phyloP scores from a whole-genome alignment of 306 rosid genomes.

The Lathyrus sativus region DNA sequence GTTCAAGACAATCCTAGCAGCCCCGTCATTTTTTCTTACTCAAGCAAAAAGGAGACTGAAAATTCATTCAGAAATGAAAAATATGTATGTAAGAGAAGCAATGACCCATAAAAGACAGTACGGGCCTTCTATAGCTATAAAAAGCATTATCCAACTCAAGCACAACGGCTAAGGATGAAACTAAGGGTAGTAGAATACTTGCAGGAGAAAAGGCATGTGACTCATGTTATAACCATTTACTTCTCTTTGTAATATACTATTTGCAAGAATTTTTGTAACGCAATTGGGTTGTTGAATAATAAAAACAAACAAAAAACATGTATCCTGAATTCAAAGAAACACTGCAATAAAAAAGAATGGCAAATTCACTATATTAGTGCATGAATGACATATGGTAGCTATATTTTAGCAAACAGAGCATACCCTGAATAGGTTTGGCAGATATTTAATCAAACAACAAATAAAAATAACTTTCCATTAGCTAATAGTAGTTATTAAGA shows the following conservation, averaged over 20 bases:
- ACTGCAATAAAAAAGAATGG: no score
- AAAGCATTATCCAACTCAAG: neutral
- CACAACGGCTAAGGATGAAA: neutral
- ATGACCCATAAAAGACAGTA: neutral
- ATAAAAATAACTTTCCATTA: no score
- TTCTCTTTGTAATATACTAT: neutral
- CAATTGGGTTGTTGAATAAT: no score
- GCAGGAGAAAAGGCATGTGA: neutral
- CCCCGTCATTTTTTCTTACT: no score
- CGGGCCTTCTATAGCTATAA: neutral
- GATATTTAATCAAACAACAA: no score
- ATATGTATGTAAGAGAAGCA: neutral
- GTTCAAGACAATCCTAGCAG: neutral
- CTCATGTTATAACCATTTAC: neutral
- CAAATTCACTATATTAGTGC: no score
- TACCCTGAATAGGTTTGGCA: no score
- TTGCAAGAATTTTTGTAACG: neutral
- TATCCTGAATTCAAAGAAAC: no score
- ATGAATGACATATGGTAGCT: no score
- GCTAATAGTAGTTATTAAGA: no score
- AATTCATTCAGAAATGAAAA: neutral
- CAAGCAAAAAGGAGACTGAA: neutral
- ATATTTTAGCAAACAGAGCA: no score
- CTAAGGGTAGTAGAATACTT: neutral
- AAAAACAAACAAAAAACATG: no score